Conservation (phyloP, 768 basidiomycete species). For the Collybia mongolica region DNA sequence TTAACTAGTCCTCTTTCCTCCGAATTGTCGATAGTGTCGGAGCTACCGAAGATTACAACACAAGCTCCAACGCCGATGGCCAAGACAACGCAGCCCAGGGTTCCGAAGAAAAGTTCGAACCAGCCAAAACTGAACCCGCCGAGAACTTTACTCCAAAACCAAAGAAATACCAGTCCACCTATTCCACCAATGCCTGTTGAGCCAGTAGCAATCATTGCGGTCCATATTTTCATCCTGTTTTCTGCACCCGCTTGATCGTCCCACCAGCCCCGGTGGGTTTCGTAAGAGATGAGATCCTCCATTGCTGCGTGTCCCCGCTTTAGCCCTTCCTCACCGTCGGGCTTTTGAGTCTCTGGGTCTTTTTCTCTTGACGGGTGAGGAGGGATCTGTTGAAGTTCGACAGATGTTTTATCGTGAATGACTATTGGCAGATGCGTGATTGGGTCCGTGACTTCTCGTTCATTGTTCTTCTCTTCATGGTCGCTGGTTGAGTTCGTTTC, state of each 20-base stretch:
- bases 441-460: slow-evolving; percentile 36
- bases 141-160: slow-evolving; percentile 16
- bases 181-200: slow-evolving; percentile 27
- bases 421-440: slow-evolving; percentile 35
- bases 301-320: slow-evolving; percentile 23
- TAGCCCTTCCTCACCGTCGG: slow-evolving; percentile 15
- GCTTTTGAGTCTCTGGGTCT: slow-evolving; percentile 15
- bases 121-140: slow-evolving; percentile 15
- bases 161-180: slow-evolving; percentile 19
- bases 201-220: slow-evolving; percentile 26
- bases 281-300: slow-evolving; percentile 25
- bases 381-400: slow-evolving; percentile 35
- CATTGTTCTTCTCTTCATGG: slow-evolving; percentile 11
- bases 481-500: too few species aligned
- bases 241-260: slow-evolving; percentile 28
- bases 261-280: slow-evolving; percentile 31
- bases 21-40: not conserved
- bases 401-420: slow-evolving; percentile 32
- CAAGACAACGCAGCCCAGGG: slow-evolving; percentile 22
- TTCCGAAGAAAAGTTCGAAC: slow-evolving; percentile 17
- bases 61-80: slow-evolving; percentile 25
- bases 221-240: slow-evolving; percentile 26
- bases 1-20: slow-evolving; percentile 1
- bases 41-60: slow-evolving; percentile 19
- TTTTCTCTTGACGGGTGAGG: slow-evolving; percentile 18